A percentile compares a stretch with the other conserved stretches of the same genome.
phyloP scores from a whole-genome alignment of 306 rosid genomes.

The Cucurbita maxima region DNA sequence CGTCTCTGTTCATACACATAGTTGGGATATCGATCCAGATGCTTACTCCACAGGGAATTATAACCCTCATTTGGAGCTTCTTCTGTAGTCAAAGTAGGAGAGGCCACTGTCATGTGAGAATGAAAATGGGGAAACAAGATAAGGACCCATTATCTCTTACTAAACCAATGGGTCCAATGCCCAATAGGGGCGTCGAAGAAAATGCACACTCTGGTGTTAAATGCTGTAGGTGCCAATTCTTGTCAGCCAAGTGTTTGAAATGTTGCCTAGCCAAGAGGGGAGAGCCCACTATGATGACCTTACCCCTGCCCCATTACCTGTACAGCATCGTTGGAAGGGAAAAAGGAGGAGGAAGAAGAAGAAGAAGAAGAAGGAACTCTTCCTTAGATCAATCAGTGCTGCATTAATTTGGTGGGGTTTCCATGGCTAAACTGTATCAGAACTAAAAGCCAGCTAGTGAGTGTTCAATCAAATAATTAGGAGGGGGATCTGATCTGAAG shows the following conservation, averaged over 20 bases:
- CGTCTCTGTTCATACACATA: background rate
- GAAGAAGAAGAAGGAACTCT: background rate
- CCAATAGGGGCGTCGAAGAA: background rate
- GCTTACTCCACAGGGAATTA: background rate
- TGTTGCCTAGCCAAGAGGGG: conserved; percentile 33
- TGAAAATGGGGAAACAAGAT: conserved; percentile 8
- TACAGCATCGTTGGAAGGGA: background rate
- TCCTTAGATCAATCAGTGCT: background rate
- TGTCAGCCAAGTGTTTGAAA: conserved; percentile 16
- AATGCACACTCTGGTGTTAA: conserved; percentile 17
- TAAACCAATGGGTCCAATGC: background rate
- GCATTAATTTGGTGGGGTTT: conserved; percentile 13
- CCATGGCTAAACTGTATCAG: background rate
- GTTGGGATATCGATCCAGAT: background rate
- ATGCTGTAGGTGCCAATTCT: conserved; percentile 2
- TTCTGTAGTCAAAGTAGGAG: conserved; percentile 1
- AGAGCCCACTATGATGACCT: conserved; percentile 15
- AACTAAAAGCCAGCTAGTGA: background rate
- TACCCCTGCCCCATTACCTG: background rate
- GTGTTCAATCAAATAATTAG: conserved; percentile 6
- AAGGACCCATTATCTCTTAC: background rate
- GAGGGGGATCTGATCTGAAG: background rate
- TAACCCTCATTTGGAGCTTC: background rate
- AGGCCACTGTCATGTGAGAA: conserved; percentile 3
- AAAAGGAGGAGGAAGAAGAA: background rate